Evolutionary conservation across 495 filamentous ascomycete genomes (phyloP).

Genomic region (Neurospora sp.): DNA sequence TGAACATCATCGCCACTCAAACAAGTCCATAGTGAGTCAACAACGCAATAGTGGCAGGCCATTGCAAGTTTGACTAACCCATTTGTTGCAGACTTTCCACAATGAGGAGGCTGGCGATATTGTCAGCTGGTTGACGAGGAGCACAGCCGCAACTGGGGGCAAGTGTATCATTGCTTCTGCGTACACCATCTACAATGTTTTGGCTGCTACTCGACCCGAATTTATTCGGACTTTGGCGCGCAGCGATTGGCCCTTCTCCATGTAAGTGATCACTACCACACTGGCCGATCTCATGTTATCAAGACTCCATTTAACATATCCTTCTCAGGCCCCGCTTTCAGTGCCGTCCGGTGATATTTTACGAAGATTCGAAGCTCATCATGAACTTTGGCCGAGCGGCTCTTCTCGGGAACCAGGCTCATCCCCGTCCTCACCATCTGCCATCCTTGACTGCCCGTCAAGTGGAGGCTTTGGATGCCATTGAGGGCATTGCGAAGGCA

Average conservation of each 20-base stretch:
- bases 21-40: constrained; percentile 32
- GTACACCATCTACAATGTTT: constrained; percentile 53
- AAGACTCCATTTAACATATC: constrained; percentile 1
- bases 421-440: constrained; percentile 43
- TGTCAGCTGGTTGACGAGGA: constrained; percentile 51
- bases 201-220: constrained; percentile 52
- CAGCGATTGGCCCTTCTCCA: constrained; percentile 53
- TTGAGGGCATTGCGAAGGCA: constrained; percentile 50
- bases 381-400: constrained; percentile 53
- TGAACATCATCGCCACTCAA: constrained; percentile 43
- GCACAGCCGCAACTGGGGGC: constrained; percentile 46
- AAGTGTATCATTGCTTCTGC: constrained; percentile 51
- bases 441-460: constrained; percentile 48
- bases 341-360: constrained; percentile 48
- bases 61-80: not conserved
- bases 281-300: not conserved
- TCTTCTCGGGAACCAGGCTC: constrained; percentile 45
- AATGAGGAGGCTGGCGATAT: constrained; percentile 63
- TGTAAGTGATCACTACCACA: constrained; percentile 33
- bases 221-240: constrained; percentile 48
- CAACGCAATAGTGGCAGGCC: constrained; percentile 4
- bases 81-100: constrained; percentile 51
- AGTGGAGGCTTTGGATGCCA: constrained; percentile 51
- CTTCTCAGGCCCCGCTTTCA: constrained; percentile 38
- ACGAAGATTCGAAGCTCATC: constrained; percentile 42